These are phyloP conservation scores for Eurotiales sp. DNA, from an alignment of 2,329 filamentous ascomycete species.

Conservation along the genomic window DNA sequence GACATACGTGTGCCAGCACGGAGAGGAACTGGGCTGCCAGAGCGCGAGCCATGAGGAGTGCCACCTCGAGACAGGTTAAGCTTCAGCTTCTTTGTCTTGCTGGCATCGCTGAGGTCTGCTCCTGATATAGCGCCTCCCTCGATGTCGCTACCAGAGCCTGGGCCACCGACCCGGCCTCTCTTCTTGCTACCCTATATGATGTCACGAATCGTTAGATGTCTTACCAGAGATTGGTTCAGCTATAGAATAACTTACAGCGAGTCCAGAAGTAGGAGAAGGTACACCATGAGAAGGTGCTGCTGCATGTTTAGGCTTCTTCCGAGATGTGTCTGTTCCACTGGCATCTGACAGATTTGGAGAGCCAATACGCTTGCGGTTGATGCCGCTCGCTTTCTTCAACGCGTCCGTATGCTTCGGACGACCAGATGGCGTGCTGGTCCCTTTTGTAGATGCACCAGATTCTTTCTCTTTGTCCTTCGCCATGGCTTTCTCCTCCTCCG, in stretches of 20 bases:
- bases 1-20: slow-evolving; percentile 42
- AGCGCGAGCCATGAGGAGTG: slow-evolving; percentile 48
- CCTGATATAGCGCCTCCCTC: slow-evolving; percentile 50
- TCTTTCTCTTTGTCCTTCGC: slow-evolving; percentile 47
- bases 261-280: slow-evolving; percentile 62
- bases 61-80: slow-evolving; percentile 41
- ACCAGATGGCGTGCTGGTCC: slow-evolving; percentile 63
- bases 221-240: no score
- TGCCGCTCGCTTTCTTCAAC: slow-evolving; percentile 47
- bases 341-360: slow-evolving; percentile 87
- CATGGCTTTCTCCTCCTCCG: slow-evolving; percentile 54
- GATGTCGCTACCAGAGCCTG: slow-evolving; percentile 54
- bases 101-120: slow-evolving; percentile 45
- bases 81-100: slow-evolving; percentile 47
- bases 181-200: slow-evolving; percentile 54
- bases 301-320: slow-evolving; percentile 74
- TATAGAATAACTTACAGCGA: slow-evolving; percentile 31
- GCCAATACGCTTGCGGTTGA: slow-evolving; percentile 74
- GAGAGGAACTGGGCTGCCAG: slow-evolving; percentile 41
- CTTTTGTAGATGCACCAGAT: slow-evolving; percentile 63
- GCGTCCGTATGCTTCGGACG: slow-evolving; percentile 52
- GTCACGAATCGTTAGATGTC: neutral
- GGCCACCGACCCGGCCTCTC: slow-evolving; percentile 33
- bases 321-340: slow-evolving; percentile 82
- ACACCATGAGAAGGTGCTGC: slow-evolving; percentile 37